Percentiles rank a stretch among this genome's conserved stretches.
Conservation (phyloP, 495 filamentous ascomycete species). For the Lindgomyces ingoldianus region DNA sequence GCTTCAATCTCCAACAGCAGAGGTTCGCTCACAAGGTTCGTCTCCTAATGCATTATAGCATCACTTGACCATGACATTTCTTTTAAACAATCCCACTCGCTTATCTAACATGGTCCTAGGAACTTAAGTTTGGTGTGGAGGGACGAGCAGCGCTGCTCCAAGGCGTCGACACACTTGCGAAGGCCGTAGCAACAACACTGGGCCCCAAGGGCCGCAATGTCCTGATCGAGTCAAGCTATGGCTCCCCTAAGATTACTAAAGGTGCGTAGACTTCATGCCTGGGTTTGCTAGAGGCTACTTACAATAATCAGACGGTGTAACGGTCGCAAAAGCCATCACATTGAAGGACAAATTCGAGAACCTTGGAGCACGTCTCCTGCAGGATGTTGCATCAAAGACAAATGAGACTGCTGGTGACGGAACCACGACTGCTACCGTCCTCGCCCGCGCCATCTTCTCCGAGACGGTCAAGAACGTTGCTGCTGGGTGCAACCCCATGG, state of each 20-base stretch:
- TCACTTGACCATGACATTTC: constrained; percentile 6
- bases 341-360: constrained; percentile 99
- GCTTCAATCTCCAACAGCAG: constrained; percentile 74
- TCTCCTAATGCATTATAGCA: constrained; percentile 9
- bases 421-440: constrained; percentile 95
- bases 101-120: constrained; percentile 54
- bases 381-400: constrained; percentile 98
- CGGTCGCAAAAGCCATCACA: constrained; percentile 85
- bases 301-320: constrained; percentile 76
- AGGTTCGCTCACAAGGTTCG: constrained; percentile 92
- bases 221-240: constrained; percentile 94
- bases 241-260: constrained; percentile 99
- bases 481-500: constrained; percentile 99
- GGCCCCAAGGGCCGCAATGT: constrained; percentile 98
- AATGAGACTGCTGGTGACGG: constrained; percentile 98
- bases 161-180: constrained; percentile 95
- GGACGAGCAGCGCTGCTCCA: constrained; percentile 82
- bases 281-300: constrained; percentile 36
- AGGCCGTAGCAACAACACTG: constrained; percentile 92
- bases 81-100: constrained; percentile 3
- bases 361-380: constrained; percentile 91
- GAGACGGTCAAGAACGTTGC: constrained; percentile 99
- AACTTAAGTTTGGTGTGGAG: constrained; percentile 97
- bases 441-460: constrained; percentile 97
- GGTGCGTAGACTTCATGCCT: constrained; percentile 58